Conservation (phyloP, 352 stramenopile genomes). For the Globisporangium ultimum region DNA sequence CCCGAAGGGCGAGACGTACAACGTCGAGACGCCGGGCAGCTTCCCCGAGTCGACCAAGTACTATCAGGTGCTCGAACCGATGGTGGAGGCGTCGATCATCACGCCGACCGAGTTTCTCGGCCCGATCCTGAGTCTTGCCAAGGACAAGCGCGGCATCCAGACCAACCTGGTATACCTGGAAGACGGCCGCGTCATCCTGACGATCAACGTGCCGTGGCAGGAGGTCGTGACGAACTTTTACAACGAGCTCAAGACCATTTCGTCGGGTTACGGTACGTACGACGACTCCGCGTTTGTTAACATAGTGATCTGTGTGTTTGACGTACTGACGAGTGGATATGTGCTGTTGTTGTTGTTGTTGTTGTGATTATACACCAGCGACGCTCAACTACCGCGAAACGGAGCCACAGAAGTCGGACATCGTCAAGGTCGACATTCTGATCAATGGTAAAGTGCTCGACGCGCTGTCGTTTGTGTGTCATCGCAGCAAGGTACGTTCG, state of each 20-base stretch:
- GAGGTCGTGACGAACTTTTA: slow-evolving; percentile 99
- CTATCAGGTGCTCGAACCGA: slow-evolving; percentile 91
- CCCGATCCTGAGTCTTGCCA: slow-evolving; percentile 93
- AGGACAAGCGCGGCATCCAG: slow-evolving; percentile 86
- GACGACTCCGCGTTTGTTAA: background rate
- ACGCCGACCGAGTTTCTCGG: slow-evolving; percentile 94
- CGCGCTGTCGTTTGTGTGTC: slow-evolving; percentile 96
- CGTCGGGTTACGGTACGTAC: slow-evolving; percentile 90
- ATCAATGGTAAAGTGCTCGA: slow-evolving; percentile 96
- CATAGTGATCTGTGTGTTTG: background rate
- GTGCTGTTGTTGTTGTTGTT: background rate
- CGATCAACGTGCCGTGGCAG: slow-evolving; percentile 95
- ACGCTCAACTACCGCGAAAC: slow-evolving; percentile 94
- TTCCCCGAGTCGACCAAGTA: slow-evolving; percentile 87
- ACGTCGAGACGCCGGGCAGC: slow-evolving; percentile 71
- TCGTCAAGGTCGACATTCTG: slow-evolving; percentile 94
- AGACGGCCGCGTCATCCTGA: slow-evolving; percentile 92
- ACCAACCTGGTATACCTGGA: slow-evolving; percentile 95
- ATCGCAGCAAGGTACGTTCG: slow-evolving; percentile 73
- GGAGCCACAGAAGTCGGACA: slow-evolving; percentile 89
- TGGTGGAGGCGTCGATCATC: slow-evolving; percentile 96
- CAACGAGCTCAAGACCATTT: slow-evolving; percentile 96
- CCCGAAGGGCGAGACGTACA: slow-evolving; percentile 28
- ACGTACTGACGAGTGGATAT: slow-evolving; percentile 1
- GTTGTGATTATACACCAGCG: slow-evolving; percentile 22